Conservation (phyloP, 164 flowering plant species). For the Paratinospora sagittata region DNA sequence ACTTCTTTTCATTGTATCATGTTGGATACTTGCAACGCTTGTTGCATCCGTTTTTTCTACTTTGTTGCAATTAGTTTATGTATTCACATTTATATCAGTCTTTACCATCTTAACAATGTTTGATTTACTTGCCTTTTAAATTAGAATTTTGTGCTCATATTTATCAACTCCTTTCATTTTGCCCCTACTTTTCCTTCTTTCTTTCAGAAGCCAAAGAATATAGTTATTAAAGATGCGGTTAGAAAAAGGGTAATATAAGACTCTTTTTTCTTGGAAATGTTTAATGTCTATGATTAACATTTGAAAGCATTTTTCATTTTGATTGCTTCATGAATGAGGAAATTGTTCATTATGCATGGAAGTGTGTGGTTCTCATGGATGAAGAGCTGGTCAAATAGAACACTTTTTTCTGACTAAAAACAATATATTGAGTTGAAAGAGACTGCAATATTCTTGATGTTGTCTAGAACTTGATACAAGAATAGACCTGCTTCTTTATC, state of each 20-base stretch:
- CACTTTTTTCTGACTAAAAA: not conserved
- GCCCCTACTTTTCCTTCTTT: not conserved
- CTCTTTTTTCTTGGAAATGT: too few relatives aligned
- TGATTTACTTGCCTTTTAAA: not conserved
- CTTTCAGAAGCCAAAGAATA: not conserved
- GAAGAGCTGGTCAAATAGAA: not conserved
- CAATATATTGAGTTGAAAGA: conserved; percentile 5
- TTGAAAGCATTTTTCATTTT: too few relatives aligned
- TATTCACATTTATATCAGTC: not conserved
- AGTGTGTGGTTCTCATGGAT: not conserved
- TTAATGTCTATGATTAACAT: too few relatives aligned
- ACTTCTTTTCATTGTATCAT: not conserved
- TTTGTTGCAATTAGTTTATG: not conserved
- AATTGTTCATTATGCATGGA: too few relatives aligned
- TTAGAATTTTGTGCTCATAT: not conserved
- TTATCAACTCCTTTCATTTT: not conserved
- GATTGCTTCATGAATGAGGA: not conserved
- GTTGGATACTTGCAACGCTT: not conserved
- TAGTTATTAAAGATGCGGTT: not conserved
- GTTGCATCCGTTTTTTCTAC: not conserved
- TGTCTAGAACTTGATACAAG: conserved; percentile 3
- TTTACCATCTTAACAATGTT: not conserved
- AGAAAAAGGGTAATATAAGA: not conserved
- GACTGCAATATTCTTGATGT: not conserved
- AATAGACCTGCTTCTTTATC: conserved; percentile 13